These are phyloP conservation scores for Rhizophagus prolifer DNA, from an alignment of 192 early-diverging fungal species.

Conservation along the genomic window DNA sequence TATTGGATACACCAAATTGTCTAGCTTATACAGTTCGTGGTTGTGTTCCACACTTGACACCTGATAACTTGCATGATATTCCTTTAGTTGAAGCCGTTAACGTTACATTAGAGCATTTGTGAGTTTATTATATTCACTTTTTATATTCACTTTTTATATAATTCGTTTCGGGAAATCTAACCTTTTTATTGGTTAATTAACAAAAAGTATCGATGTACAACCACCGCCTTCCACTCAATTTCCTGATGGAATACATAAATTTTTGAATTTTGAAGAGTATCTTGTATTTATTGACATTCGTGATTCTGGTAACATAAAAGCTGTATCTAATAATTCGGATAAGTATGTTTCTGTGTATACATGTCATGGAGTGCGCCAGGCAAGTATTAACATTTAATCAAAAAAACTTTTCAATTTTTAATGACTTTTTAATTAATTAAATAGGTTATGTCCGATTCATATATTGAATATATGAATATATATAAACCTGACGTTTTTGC, in stretches of 20 bases:
- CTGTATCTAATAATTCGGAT: slow-evolving; percentile 47
- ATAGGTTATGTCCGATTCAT: slow-evolving; percentile 42
- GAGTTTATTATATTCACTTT: neutral
- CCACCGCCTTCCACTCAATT: slow-evolving; percentile 40
- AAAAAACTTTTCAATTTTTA: neutral
- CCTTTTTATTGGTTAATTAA: neutral
- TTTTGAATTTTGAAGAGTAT: slow-evolving; percentile 45
- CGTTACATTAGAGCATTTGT: slow-evolving; percentile 51
- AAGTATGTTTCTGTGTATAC: slow-evolving; percentile 51
- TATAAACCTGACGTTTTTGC: slow-evolving; percentile 52
- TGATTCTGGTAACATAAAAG: slow-evolving; percentile 42
- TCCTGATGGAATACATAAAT: slow-evolving; percentile 47
- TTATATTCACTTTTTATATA: neutral
- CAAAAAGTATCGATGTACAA: slow-evolving; percentile 17
- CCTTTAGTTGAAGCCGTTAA: slow-evolving; percentile 42
- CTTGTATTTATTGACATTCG: slow-evolving; percentile 50
- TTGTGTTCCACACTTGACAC: slow-evolving; percentile 54
- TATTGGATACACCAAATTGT: slow-evolving; percentile 53
- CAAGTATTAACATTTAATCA: slow-evolving; percentile 16
- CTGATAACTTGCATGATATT: slow-evolving; percentile 47
- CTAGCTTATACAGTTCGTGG: slow-evolving; percentile 52
- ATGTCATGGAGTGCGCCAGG: slow-evolving; percentile 51
- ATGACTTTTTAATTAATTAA: neutral
- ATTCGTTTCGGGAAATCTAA: neutral
- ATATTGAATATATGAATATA: slow-evolving; percentile 37